Evolutionary conservation across 306 rosid genomes (phyloP).

Genomic region (Lathyrus aphaca): DNA sequence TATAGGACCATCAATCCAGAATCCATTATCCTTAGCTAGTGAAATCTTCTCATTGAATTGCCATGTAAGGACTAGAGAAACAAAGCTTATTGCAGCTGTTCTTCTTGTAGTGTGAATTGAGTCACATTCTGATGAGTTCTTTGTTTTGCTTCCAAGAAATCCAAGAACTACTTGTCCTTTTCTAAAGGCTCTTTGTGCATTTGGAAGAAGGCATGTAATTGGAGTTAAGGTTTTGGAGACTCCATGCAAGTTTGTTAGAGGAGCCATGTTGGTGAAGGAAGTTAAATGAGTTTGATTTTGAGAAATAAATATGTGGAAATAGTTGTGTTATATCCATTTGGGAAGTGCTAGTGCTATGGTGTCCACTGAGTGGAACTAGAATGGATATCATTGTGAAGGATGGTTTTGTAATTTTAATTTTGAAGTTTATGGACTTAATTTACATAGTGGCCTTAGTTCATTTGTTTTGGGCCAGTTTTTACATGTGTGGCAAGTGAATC

Average conservation of each 20-base stretch:
- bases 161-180: conserved; percentile 44
- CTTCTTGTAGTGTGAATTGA: conserved; percentile 67
- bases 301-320: conserved; percentile 12
- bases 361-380: conserved; percentile 54
- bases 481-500: neutral
- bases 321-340: conserved; percentile 49
- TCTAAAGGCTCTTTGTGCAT: conserved; percentile 32
- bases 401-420: conserved; percentile 40
- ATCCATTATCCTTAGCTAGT: conserved; percentile 70
- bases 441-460: neutral
- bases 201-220: conserved; percentile 57
- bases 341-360: conserved; percentile 33
- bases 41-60: conserved; percentile 45
- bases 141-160: conserved; percentile 48
- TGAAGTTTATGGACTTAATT: neutral
- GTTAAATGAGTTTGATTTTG: conserved; percentile 12
- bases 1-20: conserved; percentile 72
- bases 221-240: conserved; percentile 57
- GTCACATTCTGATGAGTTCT: conserved; percentile 48
- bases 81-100: conserved; percentile 63
- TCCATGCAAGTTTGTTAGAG: conserved; percentile 62
- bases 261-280: conserved; percentile 60
- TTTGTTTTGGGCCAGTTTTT: conserved; percentile 4
- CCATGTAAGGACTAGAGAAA: conserved; percentile 58
- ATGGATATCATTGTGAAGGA: conserved; percentile 53